Percentiles rank a stretch among this genome's conserved stretches.
phyloP scores from a whole-genome alignment of 441 rosid genomes.

The Eruca vesicaria region DNA sequence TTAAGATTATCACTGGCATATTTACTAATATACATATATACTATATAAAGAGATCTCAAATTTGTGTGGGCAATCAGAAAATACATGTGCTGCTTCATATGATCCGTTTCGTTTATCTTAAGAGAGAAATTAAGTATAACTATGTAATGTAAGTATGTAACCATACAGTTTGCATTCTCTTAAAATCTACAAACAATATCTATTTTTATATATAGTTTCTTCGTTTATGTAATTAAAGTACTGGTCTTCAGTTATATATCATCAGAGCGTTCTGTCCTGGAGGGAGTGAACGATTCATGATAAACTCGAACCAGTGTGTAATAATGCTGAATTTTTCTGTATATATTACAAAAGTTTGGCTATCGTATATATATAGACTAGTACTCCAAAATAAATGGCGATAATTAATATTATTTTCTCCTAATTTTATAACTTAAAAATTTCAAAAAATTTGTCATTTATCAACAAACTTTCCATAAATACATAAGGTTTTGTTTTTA shows the following conservation, averaged over 20 bases:
- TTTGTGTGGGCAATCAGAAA: constrained; percentile 13
- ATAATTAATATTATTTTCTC: neutral
- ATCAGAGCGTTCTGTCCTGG: neutral
- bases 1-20: neutral
- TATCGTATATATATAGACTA: neutral
- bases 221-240: neutral
- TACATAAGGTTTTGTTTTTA: constrained; percentile 4
- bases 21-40: neutral
- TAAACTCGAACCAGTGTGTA: neutral
- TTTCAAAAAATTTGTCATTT: neutral
- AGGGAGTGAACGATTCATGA: neutral
- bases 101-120: constrained; percentile 7
- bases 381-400: constrained; percentile 8
- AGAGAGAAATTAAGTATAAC: neutral
- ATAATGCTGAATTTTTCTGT: neutral
- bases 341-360: neutral
- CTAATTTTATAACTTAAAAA: neutral
- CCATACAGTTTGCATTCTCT: neutral
- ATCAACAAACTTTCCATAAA: constrained; percentile 6
- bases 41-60: constrained; percentile 4
- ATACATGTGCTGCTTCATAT: constrained; percentile 20
- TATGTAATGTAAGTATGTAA: neutral
- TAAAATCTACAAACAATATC: neutral
- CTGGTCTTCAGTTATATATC: neutral
- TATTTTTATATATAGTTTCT: neutral